These are phyloP conservation scores for Arachis monticola DNA, from an alignment of 331 rosid species.

Conservation along the genomic window DNA sequence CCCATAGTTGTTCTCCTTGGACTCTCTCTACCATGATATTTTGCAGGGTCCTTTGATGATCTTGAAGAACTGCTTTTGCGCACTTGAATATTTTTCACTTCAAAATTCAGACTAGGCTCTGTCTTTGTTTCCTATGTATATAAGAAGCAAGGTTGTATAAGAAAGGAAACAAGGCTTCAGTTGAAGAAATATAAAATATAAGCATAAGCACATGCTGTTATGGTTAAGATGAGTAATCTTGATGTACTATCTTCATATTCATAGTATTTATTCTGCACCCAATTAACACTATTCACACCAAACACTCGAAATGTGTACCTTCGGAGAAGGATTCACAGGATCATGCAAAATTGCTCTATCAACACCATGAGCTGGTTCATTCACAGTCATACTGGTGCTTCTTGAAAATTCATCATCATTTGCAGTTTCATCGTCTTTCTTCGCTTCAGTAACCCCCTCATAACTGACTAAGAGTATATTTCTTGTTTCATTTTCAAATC, in stretches of 20 bases:
- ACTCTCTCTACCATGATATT: slow-evolving; percentile 43
- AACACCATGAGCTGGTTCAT: slow-evolving; percentile 37
- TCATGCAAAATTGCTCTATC: slow-evolving; percentile 43
- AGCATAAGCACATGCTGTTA: not conserved
- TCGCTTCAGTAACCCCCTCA: slow-evolving; percentile 33
- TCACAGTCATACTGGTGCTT: slow-evolving; percentile 28
- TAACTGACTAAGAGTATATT: slow-evolving; percentile 35
- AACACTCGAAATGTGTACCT: slow-evolving; percentile 47
- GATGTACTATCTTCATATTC: not conserved
- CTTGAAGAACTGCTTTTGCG: slow-evolving; percentile 40
- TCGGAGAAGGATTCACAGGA: slow-evolving; percentile 40
- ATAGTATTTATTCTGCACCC: slow-evolving; percentile 1
- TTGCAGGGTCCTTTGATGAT: slow-evolving; percentile 40
- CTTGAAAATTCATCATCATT: slow-evolving; percentile 44
- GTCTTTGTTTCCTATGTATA: slow-evolving; percentile 40
- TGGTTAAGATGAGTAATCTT: not conserved
- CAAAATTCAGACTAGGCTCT: slow-evolving; percentile 35
- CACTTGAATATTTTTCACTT: slow-evolving; percentile 35
- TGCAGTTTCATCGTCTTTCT: slow-evolving; percentile 30
- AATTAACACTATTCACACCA: not conserved
- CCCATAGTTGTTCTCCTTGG: slow-evolving; percentile 39
- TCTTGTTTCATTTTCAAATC: slow-evolving; percentile 38
- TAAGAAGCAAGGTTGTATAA: slow-evolving; percentile 2
- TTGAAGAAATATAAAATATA: slow-evolving; percentile 17
- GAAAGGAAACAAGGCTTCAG: not conserved